phyloP scores from a whole-genome alignment of 192 early-diverging fungal genomes.

The Tieghemiomyces parasiticus region DNA sequence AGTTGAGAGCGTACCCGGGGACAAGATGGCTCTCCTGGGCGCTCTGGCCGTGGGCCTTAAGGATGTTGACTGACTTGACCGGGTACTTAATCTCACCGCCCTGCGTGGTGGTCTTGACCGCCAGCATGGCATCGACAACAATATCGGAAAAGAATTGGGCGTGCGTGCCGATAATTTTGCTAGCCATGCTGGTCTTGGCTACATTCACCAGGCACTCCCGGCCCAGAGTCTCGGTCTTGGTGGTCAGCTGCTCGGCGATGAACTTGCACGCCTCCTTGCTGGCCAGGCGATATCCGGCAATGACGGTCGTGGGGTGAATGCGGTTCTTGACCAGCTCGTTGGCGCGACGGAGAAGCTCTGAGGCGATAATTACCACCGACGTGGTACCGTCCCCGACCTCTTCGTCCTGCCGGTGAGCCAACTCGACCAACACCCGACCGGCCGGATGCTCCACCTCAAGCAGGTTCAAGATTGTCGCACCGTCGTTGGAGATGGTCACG shows the following conservation, averaged over 20 bases:
- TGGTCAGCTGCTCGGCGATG: slow-evolving; percentile 91
- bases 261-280: slow-evolving; percentile 97
- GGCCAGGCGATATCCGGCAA: slow-evolving; percentile 92
- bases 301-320: slow-evolving; percentile 98
- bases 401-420: slow-evolving; percentile 98
- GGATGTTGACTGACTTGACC: slow-evolving; percentile 91
- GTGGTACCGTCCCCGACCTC: slow-evolving; percentile 99
- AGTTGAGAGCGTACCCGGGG: slow-evolving; percentile 93
- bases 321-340: slow-evolving; percentile 98
- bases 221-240: slow-evolving; percentile 87
- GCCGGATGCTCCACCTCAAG: slow-evolving; percentile 99
- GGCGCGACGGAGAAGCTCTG: slow-evolving; percentile 87
- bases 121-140: slow-evolving; percentile 83
- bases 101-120: slow-evolving; percentile 74
- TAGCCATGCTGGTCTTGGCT: slow-evolving; percentile 95
- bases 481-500: slow-evolving; percentile 99
- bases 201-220: slow-evolving; percentile 87
- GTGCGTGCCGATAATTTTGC: slow-evolving; percentile 96
- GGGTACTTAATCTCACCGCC: slow-evolving; percentile 86
- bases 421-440: slow-evolving; percentile 89
- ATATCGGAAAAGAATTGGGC: slow-evolving; percentile 94
- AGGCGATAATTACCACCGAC: slow-evolving; percentile 97
- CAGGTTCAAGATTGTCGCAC: slow-evolving; percentile 92
- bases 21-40: slow-evolving; percentile 77
- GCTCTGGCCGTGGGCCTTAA: slow-evolving; percentile 94